These are phyloP conservation scores for Grosmannia penicillata DNA, from an alignment of 2,329 filamentous ascomycete species.

Conservation along the genomic window DNA sequence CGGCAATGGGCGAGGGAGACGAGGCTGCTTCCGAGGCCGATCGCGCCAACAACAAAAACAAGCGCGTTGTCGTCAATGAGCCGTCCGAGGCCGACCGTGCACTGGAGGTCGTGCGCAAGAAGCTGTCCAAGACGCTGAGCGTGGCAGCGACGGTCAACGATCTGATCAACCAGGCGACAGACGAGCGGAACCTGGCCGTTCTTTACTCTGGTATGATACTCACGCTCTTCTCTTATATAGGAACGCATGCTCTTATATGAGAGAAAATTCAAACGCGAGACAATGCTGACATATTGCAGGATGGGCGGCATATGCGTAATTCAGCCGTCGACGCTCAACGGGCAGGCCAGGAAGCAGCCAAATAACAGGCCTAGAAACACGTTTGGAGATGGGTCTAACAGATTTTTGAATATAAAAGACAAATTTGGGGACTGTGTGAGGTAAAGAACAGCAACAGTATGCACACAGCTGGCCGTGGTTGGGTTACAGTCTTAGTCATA, in stretches of 20 bases:
- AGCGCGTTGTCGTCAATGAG: constrained; percentile 31
- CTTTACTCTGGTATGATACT: constrained; percentile 57
- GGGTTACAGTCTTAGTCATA: no score
- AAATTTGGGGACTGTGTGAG: no score
- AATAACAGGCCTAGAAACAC: no score
- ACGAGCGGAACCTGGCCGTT: constrained; percentile 82
- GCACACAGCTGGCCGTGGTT: no score
- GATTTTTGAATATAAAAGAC: not conserved
- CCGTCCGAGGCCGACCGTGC: constrained; percentile 75
- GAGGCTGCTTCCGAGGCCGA: constrained; percentile 17
- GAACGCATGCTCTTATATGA: not conserved
- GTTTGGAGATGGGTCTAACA: no score
- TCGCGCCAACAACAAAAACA: constrained; percentile 13
- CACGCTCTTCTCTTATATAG: not conserved
- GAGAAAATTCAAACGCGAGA: no score
- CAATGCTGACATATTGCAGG: constrained; percentile 3
- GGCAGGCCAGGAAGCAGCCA: no score
- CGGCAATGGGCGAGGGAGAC: constrained; percentile 7
- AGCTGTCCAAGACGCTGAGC: constrained; percentile 84
- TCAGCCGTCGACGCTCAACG: no score
- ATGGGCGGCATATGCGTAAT: constrained; percentile 11
- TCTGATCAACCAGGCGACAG: constrained; percentile 86
- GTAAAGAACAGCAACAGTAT: no score
- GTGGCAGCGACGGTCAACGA: constrained; percentile 94
- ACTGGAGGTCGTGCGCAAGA: constrained; percentile 87